Base-by-base conservation (phyloP, 73 alveolate species). In the Durusdinium trenchii region DNA sequence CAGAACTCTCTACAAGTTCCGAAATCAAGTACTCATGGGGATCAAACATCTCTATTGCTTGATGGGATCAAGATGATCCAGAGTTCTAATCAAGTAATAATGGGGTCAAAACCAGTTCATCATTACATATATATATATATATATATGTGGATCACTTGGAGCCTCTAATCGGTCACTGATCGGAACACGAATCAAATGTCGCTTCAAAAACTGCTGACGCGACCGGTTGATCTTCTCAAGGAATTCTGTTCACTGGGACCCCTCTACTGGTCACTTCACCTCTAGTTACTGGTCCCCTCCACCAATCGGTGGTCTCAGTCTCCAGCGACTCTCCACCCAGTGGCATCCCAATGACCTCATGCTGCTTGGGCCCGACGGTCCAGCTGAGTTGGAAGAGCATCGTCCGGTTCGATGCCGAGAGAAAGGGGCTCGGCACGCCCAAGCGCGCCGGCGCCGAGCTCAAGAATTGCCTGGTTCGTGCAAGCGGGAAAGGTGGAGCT, bases 301-400 rank as follows among this genome's bases (percentile, higher is more conserved):
- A 20, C 64, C 28, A 9, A 9, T 20, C 64, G 64, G 28, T 54
- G 64, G 64, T 54, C 64, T 9, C 9, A 20, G 64, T 20, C 64
- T 54, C 20, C 28, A 12, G 64, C 64, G 28, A 20, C 64, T 20
- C 20, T 9, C 64, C 47, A 20, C 94, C 82, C 16, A 57, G 62
- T n/a, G 35, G 38, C 96, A 89, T 89, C 52, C 73, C 96, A 48
- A 89, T 89, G 96, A 89, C 96, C 36, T 89, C 96, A 36, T 86
- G 96, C 86, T 89, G 96, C 40, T 51, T 69, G 71, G 78, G 43
- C 69, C 96, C 96, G 51, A 89, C 96, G 18, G 96, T 89, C 96
- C 96, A 89, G 42, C 86, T 43, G 38, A 89, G 96, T 42, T 89
- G 96, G 60, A 89, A 89, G 75, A 89, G 85, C 96, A 60, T 40